Conservation (phyloP, 495 filamentous ascomycete species). For the Penicillium lividum region DNA sequence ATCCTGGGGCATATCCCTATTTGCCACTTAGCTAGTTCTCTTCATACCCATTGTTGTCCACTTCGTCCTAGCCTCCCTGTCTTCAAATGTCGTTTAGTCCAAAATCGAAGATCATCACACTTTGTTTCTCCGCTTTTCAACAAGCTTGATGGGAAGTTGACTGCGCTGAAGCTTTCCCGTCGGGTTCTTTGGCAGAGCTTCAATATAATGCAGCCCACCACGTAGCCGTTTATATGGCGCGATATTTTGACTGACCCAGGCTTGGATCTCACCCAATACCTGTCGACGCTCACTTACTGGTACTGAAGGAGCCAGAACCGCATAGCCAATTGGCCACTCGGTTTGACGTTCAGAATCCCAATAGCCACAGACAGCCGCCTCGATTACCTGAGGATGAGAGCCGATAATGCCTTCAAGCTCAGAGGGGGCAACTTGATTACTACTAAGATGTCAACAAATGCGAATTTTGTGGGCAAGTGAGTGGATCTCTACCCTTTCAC, state of each 20-base stretch:
- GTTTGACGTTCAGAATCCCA: constrained; percentile 62
- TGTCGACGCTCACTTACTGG: constrained; percentile 38
- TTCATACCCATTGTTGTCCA: too few species aligned
- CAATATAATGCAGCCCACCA: constrained; percentile 23
- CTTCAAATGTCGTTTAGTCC: too few species aligned
- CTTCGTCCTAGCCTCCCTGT: too few species aligned
- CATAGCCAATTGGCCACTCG: constrained; percentile 74
- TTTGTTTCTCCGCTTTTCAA: too few species aligned
- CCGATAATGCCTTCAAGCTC: constrained; percentile 75
- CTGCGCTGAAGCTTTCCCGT: constrained; percentile 26
- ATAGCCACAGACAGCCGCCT: constrained; percentile 72
- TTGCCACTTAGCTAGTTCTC: too few species aligned
- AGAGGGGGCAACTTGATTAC: constrained; percentile 69
- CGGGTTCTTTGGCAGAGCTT: constrained; percentile 22
- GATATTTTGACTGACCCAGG: constrained; percentile 16
- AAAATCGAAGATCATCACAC: too few species aligned
- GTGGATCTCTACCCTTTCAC: constrained; percentile 20
- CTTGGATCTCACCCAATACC: constrained; percentile 25
- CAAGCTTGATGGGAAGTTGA: constrained; percentile 18
- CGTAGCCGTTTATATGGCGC: constrained; percentile 26
- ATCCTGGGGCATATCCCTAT: too few species aligned
- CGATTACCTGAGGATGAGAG: constrained; percentile 62
- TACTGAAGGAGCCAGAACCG: constrained; percentile 49
- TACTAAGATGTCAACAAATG: constrained; percentile 39
- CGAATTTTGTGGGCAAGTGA: background rate